Conservation (phyloP, 345 rosid genomes). For the Hypericum androsaemum region DNA sequence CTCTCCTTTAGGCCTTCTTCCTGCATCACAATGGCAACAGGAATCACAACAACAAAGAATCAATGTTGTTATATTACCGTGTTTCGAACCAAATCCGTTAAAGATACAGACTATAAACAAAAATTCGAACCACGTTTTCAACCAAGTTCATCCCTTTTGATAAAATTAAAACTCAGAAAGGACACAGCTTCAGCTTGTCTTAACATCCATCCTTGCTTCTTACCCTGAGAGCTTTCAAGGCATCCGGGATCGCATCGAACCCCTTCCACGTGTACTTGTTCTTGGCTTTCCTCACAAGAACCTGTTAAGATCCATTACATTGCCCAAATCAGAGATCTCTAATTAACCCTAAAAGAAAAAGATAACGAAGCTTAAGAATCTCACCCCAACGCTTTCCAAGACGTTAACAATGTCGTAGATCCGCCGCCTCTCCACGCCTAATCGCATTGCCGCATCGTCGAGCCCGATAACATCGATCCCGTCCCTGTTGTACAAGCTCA, state of each 20-base stretch:
- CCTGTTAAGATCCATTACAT: conserved; percentile 10
- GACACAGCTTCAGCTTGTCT: neutral
- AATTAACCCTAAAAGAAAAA: too few relatives aligned
- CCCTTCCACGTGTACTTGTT: conserved; percentile 85
- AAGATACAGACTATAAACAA: too few relatives aligned
- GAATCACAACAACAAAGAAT: too few relatives aligned
- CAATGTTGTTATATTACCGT: too few relatives aligned
- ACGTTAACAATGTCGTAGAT: conserved; percentile 28
- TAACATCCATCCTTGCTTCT: conserved; percentile 43
- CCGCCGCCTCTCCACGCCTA: conserved; percentile 36
- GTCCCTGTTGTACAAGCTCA: conserved; percentile 58
- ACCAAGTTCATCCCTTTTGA: too few relatives aligned
- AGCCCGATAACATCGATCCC: conserved; percentile 64
- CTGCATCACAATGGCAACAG: too few relatives aligned
- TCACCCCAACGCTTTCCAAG: conserved; percentile 26
- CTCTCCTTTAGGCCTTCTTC: too few relatives aligned
- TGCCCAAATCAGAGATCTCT: too few relatives aligned
- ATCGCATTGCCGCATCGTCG: conserved; percentile 64
- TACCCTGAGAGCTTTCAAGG: conserved; percentile 16
- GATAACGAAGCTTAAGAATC: neutral
- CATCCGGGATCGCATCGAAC: conserved; percentile 53
- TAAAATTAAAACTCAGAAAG: neutral
- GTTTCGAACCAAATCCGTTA: too few relatives aligned
- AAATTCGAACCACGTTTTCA: too few relatives aligned
- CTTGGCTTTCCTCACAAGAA: conserved; percentile 28